Evolutionary conservation across 805 yeast genomes (phyloP).

Genomic region (Wickerhamomyces bovis): DNA sequence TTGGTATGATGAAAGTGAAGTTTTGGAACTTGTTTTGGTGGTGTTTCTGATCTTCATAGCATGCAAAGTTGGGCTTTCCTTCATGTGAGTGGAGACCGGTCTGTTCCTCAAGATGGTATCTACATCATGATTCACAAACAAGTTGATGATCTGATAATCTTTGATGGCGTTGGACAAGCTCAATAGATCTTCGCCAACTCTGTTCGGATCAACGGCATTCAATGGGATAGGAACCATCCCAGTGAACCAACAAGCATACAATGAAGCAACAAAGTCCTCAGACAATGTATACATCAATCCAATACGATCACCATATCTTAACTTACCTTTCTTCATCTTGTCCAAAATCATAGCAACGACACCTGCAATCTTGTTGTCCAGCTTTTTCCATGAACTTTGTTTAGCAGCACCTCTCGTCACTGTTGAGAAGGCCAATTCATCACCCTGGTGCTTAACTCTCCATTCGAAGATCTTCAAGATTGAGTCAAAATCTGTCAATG

Average conservation of each 20-base stretch:
- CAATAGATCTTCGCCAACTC: constrained; percentile 68
- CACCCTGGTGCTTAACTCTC: constrained; percentile 69
- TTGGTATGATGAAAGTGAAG: constrained; percentile 14
- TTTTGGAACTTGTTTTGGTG: constrained; percentile 40
- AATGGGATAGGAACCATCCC: constrained; percentile 78
- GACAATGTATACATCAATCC: constrained; percentile 80
- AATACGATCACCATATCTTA: constrained; percentile 67
- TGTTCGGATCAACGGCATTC: constrained; percentile 58
- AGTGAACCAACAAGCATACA: constrained; percentile 79
- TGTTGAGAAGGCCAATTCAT: constrained; percentile 66
- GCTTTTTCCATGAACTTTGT: constrained; percentile 70
- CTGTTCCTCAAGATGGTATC: constrained; percentile 66
- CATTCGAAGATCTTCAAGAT: constrained; percentile 73
- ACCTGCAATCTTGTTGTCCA: constrained; percentile 71
- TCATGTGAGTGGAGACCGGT: constrained; percentile 53
- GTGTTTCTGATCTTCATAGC: constrained; percentile 62
- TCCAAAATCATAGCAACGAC: constrained; percentile 66
- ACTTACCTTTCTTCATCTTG: constrained; percentile 59
- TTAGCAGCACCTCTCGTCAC: constrained; percentile 40
- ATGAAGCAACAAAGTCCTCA: constrained; percentile 78
- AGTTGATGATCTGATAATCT: constrained; percentile 63
- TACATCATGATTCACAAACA: constrained; percentile 74
- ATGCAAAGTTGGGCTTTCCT: constrained; percentile 32
- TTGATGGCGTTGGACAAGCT: constrained; percentile 59
- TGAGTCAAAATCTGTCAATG: constrained; percentile 63